Base-by-base conservation (phyloP, 2,329 filamentous ascomycete species). In the Alternaria angustiovoidea region DNA sequence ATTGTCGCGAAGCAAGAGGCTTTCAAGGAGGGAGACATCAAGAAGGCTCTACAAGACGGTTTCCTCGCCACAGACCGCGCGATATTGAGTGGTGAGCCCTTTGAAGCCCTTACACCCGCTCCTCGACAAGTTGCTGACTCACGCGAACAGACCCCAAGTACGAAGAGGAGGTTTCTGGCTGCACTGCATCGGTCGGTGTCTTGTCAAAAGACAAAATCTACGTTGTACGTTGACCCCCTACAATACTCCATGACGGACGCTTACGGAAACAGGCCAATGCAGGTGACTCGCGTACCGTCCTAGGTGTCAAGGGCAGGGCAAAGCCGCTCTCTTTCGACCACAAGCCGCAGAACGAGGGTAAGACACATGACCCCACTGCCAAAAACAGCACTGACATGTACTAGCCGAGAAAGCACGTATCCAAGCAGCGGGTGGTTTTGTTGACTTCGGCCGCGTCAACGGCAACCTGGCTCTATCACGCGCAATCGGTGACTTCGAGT, bases 251-350 rank as follows among this genome's bases (percentile, higher is more conserved):
- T n/a, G 22, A 30, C 46, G 1, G 54, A 59, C 30, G 58, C 70
- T 69, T 36, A 79, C 60, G 48, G 7, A 20, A 14, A 42, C 41
- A 99, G 95, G 95, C 93, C 75, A 99, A 99, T 79, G 93, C 95
- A 65, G 95, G 95, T 76, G 95, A 99, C 80, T 99, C 95, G 65
- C 89, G 95, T 84, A 92, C 91, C 76, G 95, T 99, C 26, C 83
- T 99, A 67, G 95, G 95, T 72, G 93, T 99, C 75, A 99, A 98
- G 84, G 95, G 95, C 68, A 88, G 95, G 73, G 95, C 95, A 69
- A 99, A 98, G 84, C 95, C 95, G 53, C 86, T 99, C 62, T 99
- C 95, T n/a, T 96, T 96, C 77, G 95, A 99, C 79, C 95, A 99
- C 85, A 99, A 99, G 83, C 95, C 95, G 42, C 94, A 97, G 80